Base-by-base conservation (phyloP, 2,329 filamentous ascomycete species). In the Penicillium palitans region DNA sequence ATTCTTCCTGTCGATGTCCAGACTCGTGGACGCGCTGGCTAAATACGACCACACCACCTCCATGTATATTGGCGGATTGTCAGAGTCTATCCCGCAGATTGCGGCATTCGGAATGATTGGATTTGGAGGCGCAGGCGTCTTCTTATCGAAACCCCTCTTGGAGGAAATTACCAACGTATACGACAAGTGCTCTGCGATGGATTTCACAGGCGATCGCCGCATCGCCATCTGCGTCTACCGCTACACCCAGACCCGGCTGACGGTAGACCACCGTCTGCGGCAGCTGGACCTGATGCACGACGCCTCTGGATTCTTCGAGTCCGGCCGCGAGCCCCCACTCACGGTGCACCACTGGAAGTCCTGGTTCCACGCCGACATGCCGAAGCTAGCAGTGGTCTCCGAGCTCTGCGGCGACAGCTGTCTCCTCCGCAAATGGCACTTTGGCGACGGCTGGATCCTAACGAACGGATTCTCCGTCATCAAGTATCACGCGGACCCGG, bases 321-420 rank as follows among this genome's bases (percentile, higher is more conserved):
- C 81, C 2, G 83, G 83, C 1, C 71, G 79, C 25, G 66, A 67
- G 31, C 72, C 76, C n/a, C 81, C 83, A 0, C 72, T 87, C 13
- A 85, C 80, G 50, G 73, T 87, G 7, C 85, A 87, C 68, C 85
- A 87, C 74, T 87, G 84, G 84, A 86, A 85, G 69, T 83, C 79
- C 13, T 87, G 84, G 83, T 84, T 85, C 71, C 66, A 76, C 9
- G 70, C 67, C 25, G 72, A 76, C 57, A 83, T 86, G 42, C 76
- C 78, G 47, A 76, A 79, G 57, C 81, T 85, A 74, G 78, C 81
- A 33, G 71, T 76, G 40, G 73, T 84, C 13, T 73, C 78, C 7
- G 69, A 78, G 10, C 68, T 84, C n/a, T 87, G 85, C 63, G 84
- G 85, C 6, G 80, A 81, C 48, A 63, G 62, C 2, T 87, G 84